Evolutionary conservation across 2,329 filamentous ascomycete species (phyloP), one percentile per base, ranked within the genome.

Genomic region (Trichoderma pleuroti): DNA sequence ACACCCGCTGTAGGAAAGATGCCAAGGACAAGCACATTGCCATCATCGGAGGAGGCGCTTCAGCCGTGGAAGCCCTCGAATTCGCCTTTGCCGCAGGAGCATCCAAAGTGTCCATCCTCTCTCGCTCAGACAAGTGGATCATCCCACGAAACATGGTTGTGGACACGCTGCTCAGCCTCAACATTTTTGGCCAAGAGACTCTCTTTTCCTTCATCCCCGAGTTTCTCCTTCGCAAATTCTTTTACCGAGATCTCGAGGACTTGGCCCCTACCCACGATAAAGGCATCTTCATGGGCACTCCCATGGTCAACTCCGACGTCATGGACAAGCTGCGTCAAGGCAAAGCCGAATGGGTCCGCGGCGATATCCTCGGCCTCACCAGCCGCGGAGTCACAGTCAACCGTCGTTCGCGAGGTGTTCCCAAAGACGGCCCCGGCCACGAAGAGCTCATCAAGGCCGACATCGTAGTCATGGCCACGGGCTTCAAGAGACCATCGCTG

Each of bases 301-400:
- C 93, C 0, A 95, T 96, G 92, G 92, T 96, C 28, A 97, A 96
- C 80, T 91, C 90, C 18, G 90, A 94, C 59, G 87, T 97, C 1
- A 91, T 97, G 80, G 84, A 92, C 61, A 91, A 92, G 75, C 87
- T 97, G 36, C 90, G 93, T 21, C 81, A 84, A 1, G 92, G 92
- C 12, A 86, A 88, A 74, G 92, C 92, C 0, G 87, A 91, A 72
- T 97, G 93, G 93, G 82, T 96, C 1, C 90, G 93, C 14, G 92
- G 93, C 70, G 93, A 97, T 76, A 93, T 96, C 73, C 81, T 91
- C 42, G 84, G 83, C 14, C 89, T 94, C 72, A 85, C 86, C 8
- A 81, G 82, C 0, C 92, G 92, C 1, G 71, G 71, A n/a, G 86
- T 97, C 24, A 76, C 82, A 2, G 92, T 97, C 79, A 95, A 93